These are phyloP conservation scores for Rubus parviflorus DNA, from an alignment of 306 rosid species.

Conservation along the genomic window DNA sequence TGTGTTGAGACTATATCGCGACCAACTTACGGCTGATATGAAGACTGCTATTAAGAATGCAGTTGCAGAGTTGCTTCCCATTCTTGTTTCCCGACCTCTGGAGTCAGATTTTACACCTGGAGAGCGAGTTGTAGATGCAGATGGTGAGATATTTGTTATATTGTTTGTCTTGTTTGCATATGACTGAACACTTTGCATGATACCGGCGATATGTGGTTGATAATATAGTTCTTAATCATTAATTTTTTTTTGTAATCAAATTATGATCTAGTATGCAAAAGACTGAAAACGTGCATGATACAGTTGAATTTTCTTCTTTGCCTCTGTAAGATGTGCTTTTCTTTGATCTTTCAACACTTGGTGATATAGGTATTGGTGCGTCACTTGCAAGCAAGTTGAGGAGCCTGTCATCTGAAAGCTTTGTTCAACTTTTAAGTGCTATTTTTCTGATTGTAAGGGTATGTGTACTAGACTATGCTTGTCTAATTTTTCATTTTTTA, in stretches of 20 bases:
- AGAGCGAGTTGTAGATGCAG: conserved; percentile 74
- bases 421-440: conserved; percentile 92
- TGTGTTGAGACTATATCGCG: conserved; percentile 89
- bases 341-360: conserved; percentile 13
- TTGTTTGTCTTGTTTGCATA: conserved; percentile 25
- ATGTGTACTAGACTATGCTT: conserved; percentile 54
- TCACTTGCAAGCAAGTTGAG: conserved; percentile 99
- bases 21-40: conserved; percentile 93
- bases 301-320: not conserved
- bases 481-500: not conserved
- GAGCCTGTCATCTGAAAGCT: conserved; percentile 87
- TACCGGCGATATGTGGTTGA: not conserved
- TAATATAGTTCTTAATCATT: not conserved
- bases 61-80: conserved; percentile 91
- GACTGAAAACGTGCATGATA: not conserved
- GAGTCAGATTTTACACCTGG: conserved; percentile 78
- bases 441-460: conserved; percentile 92
- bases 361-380: conserved; percentile 80
- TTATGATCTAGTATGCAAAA: not conserved
- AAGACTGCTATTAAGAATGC: conserved; percentile 90
- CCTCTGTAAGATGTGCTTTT: conserved; percentile 25
- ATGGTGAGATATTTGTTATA: conserved; percentile 61
- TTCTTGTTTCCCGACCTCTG: conserved; percentile 69
- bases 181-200: not conserved
- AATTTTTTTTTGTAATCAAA: not conserved